Evolutionary conservation across 2,329 filamentous ascomycete species (phyloP), one percentile per base, ranked within the genome.

Genomic region (Orbilia ellipsospora): DNA sequence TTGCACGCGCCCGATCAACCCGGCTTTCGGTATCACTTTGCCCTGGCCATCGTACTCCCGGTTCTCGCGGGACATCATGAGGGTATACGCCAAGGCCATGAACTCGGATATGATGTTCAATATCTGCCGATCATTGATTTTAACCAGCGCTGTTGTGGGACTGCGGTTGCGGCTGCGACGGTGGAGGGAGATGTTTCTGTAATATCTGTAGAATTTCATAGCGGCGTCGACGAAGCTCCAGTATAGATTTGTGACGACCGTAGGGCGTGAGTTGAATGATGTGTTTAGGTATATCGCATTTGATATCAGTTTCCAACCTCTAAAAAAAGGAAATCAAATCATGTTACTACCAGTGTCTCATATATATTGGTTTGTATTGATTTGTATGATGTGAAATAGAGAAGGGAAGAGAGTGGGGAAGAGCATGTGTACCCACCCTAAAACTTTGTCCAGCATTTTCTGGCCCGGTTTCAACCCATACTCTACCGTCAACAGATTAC

Each of bases 201-300:
- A 82, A 80, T 90, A 90, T 75, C 86, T 83, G 78, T 88, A 87
- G 82, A 87, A 87, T 83, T 94, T 96, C 83, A 88, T 89, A 7
- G 92, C 93, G 5, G 91, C 89, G 81, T 96, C 92, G 16, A 85
- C 80, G 79, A 97, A 94, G 36, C 89, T 89, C n/a, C 86, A 86
- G 79, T 90, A 88, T 2, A 97, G 84, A 78, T 95, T 96, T n/a
- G 83, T 82, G 3, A 94, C 84, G 12, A 95, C 90, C 0, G 89
- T 92, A 2, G 81, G 78, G 6, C 87, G 81, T 2, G 89, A 87
- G 83, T 98, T 98, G 84, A 94, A 90, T 2, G 85, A 83, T 3
- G 91, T 92, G 81, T 96, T 93, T 79, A 92, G 90, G 81, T 93
- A 91, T 89, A 96, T 94, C 59, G 88, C 85, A 79, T 95, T 91